Evolutionary conservation across 179 eudicot genomes (phyloP), one percentile per base, ranked within the genome.

Genomic region (Pouteria campechiana): DNA sequence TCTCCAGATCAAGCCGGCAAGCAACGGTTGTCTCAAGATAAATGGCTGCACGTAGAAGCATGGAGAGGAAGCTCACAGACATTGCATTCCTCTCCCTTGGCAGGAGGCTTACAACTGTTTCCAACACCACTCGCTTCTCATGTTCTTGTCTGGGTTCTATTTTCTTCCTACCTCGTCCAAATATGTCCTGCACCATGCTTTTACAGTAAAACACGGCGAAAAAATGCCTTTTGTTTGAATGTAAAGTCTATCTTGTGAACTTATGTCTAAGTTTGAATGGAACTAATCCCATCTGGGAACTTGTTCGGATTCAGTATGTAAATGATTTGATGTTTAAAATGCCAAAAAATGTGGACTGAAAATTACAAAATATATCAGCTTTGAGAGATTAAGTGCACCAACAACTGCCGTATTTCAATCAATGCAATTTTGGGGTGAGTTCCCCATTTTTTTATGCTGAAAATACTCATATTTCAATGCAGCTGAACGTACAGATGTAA

Each of bases 1-100:
- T 92, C 68, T 92, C 99, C 69, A 92, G 55, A 50, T 92, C 92
- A 32, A 87, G 79, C 77, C 92, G 70, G 49, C 99, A 92, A 12
- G 96, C 94, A 16, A 82, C 71, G 1, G 96, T 82, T 23, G 99
- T 76, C 50, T 92, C 94, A 0, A 92, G 75, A 60, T 66, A 79
- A 40, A 80, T 67, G 15, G 96, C 74, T 34, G 85, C 73, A 15
- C 96, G 74, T 30, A 86, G 92, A 42, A 92, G 66, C 77, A 78
- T 79, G 2, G 96, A 85, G 19, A 92, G 70, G 44, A 92, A 92
- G 70, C 99, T 87, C 25, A 92, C 88, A 2, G 99, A 73, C 37
- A 87, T 51, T 25, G 78, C 60, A 39, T 92, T 77, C 64, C 44
- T 75, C 63, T 87, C 94, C 42, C 73, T 71, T 37, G 96, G 96